phyloP scores from a whole-genome alignment of 257 asterid genomes.

The Penstemon newberryi region DNA sequence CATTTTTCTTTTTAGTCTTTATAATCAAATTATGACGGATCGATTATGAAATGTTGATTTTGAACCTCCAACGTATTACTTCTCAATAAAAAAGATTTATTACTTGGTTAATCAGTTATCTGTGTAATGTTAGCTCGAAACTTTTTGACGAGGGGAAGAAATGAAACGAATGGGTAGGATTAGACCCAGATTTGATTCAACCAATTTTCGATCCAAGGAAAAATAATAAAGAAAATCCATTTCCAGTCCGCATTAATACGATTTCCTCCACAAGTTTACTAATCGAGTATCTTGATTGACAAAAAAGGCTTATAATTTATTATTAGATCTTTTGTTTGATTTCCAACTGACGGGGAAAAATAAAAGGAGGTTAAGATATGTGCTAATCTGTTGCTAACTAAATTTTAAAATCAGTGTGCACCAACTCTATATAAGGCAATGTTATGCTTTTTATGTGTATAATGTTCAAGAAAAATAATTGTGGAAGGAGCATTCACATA shows the following conservation, averaged over 20 bases:
- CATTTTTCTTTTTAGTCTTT: too few species aligned
- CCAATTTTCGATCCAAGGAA: not conserved
- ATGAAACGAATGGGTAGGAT: too few species aligned
- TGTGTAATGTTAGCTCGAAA: too few species aligned
- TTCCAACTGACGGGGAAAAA: not conserved
- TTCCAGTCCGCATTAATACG: too few species aligned
- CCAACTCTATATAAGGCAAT: not conserved
- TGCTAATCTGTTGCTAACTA: not conserved
- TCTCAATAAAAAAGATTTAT: too few species aligned
- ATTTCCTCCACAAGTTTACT: not conserved
- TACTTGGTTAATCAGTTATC: too few species aligned
- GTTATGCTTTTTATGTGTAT: slow-evolving; percentile 1
- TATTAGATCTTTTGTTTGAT: not conserved
- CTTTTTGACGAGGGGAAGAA: too few species aligned
- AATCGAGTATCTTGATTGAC: too few species aligned
- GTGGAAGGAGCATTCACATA: slow-evolving; percentile 34
- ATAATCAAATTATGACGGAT: too few species aligned
- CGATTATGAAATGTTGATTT: too few species aligned
- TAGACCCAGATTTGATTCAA: not conserved
- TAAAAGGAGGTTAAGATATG: not conserved
- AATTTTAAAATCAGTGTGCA: not conserved
- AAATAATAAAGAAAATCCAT: too few species aligned
- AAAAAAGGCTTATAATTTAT: not conserved
- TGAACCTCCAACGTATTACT: too few species aligned
- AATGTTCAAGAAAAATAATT: not conserved